These are phyloP conservation scores for Zizania palustris DNA, from an alignment of 202 grass and related monocot genomes.

Conservation along the genomic window DNA sequence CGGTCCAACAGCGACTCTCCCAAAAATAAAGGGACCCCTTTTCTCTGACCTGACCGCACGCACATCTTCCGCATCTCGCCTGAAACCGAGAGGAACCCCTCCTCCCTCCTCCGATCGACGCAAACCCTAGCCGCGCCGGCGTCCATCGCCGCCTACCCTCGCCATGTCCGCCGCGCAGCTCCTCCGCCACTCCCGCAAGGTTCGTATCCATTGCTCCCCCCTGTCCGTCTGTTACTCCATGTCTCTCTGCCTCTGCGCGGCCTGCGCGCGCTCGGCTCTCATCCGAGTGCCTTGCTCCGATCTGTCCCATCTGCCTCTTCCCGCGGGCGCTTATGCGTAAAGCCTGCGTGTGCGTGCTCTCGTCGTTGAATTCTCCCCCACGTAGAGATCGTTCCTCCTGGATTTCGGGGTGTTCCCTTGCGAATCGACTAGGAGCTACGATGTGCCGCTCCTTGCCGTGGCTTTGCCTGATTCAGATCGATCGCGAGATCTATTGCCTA, in stretches of 20 bases:
- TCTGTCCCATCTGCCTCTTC: neutral
- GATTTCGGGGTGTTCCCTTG: too few relatives aligned
- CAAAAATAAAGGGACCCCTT: too few relatives aligned
- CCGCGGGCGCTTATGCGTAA: neutral
- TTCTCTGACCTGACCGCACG: too few relatives aligned
- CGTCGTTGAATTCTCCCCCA: neutral
- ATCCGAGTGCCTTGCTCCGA: neutral
- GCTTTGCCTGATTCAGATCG: neutral
- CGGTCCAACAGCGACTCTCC: too few relatives aligned
- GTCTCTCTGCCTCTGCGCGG: neutral
- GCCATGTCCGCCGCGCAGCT: neutral
- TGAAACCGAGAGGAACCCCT: too few relatives aligned
- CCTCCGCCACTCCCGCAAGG: constrained; percentile 27
- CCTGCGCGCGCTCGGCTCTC: neutral
- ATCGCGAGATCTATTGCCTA: neutral
- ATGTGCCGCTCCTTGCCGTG: neutral
- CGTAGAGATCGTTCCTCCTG: neutral
- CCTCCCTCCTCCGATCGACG: neutral
- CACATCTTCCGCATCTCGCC: too few relatives aligned
- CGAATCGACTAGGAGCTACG: neutral
- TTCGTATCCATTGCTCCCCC: neutral
- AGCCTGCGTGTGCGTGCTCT: neutral
- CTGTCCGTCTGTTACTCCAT: neutral
- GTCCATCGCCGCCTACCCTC: neutral
- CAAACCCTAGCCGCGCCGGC: neutral